Evolutionary conservation across 345 rosid species (phyloP).

Genomic region (Moringa oleifera): DNA sequence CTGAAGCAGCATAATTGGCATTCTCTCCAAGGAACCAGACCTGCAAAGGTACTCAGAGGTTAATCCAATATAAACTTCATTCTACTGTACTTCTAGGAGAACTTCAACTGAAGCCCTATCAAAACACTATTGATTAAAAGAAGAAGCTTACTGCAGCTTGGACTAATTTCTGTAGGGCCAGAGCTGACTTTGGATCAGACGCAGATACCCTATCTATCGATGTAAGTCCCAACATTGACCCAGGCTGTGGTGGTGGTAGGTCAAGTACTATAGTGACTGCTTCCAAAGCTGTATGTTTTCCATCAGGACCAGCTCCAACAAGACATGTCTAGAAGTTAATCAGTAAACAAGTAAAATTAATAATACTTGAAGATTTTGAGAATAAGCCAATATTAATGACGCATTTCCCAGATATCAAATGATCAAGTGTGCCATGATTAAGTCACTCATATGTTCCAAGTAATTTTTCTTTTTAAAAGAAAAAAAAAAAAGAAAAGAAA

Average conservation of each 20-base stretch:
- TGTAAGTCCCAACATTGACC: slow-evolving; percentile 82
- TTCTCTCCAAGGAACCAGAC: slow-evolving; percentile 99
- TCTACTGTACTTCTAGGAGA: background rate
- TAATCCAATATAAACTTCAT: background rate
- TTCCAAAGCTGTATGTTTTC: slow-evolving; percentile 97
- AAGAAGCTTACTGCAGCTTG: slow-evolving; percentile 90
- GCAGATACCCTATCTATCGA: slow-evolving; percentile 92
- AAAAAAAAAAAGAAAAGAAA: background rate
- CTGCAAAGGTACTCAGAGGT: slow-evolving; percentile 35
- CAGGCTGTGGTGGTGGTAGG: slow-evolving; percentile 98
- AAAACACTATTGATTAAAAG: slow-evolving; percentile 8
- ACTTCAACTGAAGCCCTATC: background rate
- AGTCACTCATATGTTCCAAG: no score
- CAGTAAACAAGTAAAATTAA: slow-evolving; percentile 3
- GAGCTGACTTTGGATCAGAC: slow-evolving; percentile 98
- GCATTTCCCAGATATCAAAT: background rate
- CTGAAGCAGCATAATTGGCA: slow-evolving; percentile 99
- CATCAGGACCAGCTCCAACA: slow-evolving; percentile 98
- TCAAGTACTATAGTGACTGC: slow-evolving; percentile 98
- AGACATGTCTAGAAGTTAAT: slow-evolving; percentile 73
- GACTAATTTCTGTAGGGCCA: slow-evolving; percentile 91
- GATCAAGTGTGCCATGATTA: background rate
- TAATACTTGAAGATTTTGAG: background rate
- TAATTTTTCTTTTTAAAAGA: no score
- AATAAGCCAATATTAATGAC: background rate